Conservation (phyloP, 257 asterid species). For the Coffea canephora region DNA sequence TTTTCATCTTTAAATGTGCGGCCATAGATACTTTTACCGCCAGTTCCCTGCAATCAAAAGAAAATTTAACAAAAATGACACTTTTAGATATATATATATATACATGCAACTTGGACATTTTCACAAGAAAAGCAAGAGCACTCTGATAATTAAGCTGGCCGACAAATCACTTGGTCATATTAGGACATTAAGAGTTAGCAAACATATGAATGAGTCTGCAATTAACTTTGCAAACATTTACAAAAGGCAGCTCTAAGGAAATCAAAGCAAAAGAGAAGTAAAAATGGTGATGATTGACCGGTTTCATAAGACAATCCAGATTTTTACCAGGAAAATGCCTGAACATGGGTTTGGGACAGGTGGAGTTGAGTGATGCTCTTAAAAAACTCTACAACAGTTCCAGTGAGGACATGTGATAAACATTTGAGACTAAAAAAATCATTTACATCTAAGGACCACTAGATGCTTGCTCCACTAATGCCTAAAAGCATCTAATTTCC, state of each 20-base stretch:
- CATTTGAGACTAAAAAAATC: too few relatives aligned
- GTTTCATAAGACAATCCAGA: background rate
- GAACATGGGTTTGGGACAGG: background rate
- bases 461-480: too few relatives aligned
- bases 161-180: background rate
- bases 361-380: background rate
- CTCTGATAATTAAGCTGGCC: background rate
- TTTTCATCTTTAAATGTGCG: constrained; percentile 94
- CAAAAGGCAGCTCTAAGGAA: background rate
- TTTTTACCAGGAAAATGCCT: background rate
- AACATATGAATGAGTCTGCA: background rate
- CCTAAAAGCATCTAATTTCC: too few relatives aligned
- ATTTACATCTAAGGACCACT: too few relatives aligned
- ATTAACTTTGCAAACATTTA: background rate
- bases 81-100: background rate
- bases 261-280: background rate
- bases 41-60: constrained; percentile 67
- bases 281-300: background rate
- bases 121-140: constrained; percentile 10
- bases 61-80: constrained; percentile 7
- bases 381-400: background rate
- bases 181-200: background rate
- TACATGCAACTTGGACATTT: constrained; percentile 4
- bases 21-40: constrained; percentile 96
- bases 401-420: background rate